A percentile compares a stretch with the other conserved stretches of the same genome.
phyloP scores from a whole-genome alignment of 768 basidiomycete genomes.

The Russula sp. region DNA sequence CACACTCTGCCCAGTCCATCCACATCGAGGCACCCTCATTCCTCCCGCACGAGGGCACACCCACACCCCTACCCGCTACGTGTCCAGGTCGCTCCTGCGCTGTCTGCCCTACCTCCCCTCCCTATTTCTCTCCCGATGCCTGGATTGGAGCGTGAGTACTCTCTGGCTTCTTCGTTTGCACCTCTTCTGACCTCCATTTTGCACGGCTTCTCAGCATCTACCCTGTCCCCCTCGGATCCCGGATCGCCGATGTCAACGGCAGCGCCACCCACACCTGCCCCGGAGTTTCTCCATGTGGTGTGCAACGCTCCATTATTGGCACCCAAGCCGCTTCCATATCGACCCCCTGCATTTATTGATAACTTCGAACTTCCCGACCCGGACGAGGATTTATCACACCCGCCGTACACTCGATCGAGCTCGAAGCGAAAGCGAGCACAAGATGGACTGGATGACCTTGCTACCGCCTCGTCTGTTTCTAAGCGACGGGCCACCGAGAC shows the following conservation, averaged over 20 bases:
- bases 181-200: background rate
- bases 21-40: slow-evolving; percentile 1
- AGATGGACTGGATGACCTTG: slow-evolving; percentile 17
- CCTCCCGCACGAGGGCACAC: slow-evolving; percentile 8
- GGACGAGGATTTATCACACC: slow-evolving; percentile 67
- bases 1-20: slow-evolving; percentile 1
- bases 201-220: slow-evolving; percentile 35
- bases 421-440: slow-evolving; percentile 51
- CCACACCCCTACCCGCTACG: slow-evolving; percentile 5
- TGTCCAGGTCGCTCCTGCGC: slow-evolving; percentile 4
- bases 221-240: slow-evolving; percentile 44
- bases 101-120: slow-evolving; percentile 16
- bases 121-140: slow-evolving; percentile 10
- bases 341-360: slow-evolving; percentile 65
- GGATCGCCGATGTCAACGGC: slow-evolving; percentile 35
- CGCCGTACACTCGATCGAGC: slow-evolving; percentile 56
- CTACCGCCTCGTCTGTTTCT: background rate
- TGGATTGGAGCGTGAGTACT: slow-evolving; percentile 32
- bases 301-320: slow-evolving; percentile 68
- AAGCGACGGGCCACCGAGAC: slow-evolving; percentile 23
- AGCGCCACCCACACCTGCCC: slow-evolving; percentile 34
- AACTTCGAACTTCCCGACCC: slow-evolving; percentile 62
- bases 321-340: slow-evolving; percentile 65
- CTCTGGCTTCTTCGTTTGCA: slow-evolving; percentile 37
- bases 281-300: slow-evolving; percentile 46